Percentiles rank a stretch among this genome's conserved stretches.
These are phyloP conservation scores for Thymus mandschuricus DNA, from an alignment of 257 asterid genomes.

Conservation along the genomic window DNA sequence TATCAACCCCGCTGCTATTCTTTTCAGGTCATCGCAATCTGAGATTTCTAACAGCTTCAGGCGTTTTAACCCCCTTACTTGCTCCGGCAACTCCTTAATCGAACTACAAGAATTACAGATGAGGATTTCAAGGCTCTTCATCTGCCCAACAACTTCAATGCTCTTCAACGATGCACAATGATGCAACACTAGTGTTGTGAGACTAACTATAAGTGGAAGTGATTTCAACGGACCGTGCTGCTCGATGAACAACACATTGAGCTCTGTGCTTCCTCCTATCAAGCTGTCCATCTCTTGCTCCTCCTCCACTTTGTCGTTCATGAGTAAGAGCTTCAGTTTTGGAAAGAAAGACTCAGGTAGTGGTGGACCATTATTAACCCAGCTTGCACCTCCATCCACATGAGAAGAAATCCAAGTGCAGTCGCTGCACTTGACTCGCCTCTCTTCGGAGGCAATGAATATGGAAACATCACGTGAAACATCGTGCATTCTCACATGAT, in stretches of 20 bases:
- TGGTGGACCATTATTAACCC: too few relatives aligned
- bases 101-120: not conserved
- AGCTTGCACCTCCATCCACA: too few relatives aligned
- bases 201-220: slow-evolving; percentile 3
- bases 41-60: slow-evolving; percentile 11
- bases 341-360: too few relatives aligned
- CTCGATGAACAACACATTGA: not conserved
- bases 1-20: slow-evolving; percentile 8
- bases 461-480: too few relatives aligned
- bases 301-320: too few relatives aligned
- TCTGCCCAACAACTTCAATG: not conserved
- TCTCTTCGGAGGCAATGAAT: too few relatives aligned
- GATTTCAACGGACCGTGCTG: too few relatives aligned
- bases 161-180: not conserved
- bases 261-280: slow-evolving; percentile 33
- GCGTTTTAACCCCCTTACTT: not conserved
- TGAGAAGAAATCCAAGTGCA: too few relatives aligned
- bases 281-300: too few relatives aligned
- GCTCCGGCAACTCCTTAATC: not conserved
- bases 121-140: slow-evolving; percentile 12
- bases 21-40: not conserved
- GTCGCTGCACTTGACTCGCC: too few relatives aligned
- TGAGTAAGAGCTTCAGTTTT: too few relatives aligned
- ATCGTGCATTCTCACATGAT: too few relatives aligned
- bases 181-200: not conserved